These are phyloP conservation scores for Closterium sp. DNA, from an alignment of 139 green algal genomes.

Conservation along the genomic window DNA sequence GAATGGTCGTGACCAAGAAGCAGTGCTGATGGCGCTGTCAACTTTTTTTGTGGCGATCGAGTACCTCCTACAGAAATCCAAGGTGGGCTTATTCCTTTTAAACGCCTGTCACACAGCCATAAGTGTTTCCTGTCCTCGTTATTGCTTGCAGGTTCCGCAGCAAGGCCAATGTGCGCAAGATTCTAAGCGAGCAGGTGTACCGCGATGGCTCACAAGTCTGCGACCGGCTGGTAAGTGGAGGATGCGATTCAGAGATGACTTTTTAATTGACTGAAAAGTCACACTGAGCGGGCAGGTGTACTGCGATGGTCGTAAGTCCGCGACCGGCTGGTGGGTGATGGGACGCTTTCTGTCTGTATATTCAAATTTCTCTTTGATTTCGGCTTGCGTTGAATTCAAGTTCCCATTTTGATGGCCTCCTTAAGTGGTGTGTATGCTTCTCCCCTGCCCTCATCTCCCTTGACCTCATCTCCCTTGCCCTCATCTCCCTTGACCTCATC, in stretches of 20 bases:
- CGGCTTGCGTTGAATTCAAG: background rate
- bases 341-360: too few relatives aligned
- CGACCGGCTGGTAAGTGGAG: conserved; percentile 24
- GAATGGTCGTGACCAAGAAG: background rate
- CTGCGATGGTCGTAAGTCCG: too few relatives aligned
- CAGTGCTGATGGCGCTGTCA: background rate
- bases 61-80: background rate
- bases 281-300: too few relatives aligned
- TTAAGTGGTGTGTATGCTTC: too few relatives aligned
- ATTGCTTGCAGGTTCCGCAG: conserved; percentile 42
- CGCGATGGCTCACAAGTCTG: conserved; percentile 9
- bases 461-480: too few relatives aligned
- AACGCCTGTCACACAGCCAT: background rate
- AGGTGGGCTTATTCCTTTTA: background rate
- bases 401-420: too few relatives aligned
- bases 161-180: conserved; percentile 35
- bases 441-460: too few relatives aligned
- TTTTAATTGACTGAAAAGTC: too few relatives aligned
- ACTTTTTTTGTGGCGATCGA: background rate
- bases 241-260: too few relatives aligned
- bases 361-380: background rate
- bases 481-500: too few relatives aligned
- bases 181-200: conserved; percentile 40
- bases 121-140: background rate
- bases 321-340: too few relatives aligned